Base-by-base conservation (phyloP, 116 monocot species). In the Dioscorea cayenensis region DNA sequence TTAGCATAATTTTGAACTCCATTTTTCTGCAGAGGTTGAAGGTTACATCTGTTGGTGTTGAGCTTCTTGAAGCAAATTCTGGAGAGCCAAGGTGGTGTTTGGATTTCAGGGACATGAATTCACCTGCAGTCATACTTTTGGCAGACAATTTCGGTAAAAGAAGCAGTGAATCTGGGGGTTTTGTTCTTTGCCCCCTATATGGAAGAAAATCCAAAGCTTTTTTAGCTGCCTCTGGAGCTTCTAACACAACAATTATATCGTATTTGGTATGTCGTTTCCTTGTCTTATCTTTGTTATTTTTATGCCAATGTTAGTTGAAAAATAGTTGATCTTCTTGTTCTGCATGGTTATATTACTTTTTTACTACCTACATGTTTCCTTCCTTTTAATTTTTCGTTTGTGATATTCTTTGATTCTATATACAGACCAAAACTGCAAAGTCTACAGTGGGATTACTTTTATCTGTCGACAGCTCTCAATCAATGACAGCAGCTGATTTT, bases 61-160 rank as follows among this genome's bases (percentile, higher is more conserved):
- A 94, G 72, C 79, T 99, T 66, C 72, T 91, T 63, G 89, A 91
- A 61, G 78, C 71, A 48, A 81, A 82, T 36, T 89, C 85, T 71
- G 94, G 91, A 49, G 82, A 91, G 70, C 51, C 70, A 11, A 77
- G 89, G 19, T 99, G 99, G 99, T 94, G 91, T 79, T 83, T 99
- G 82, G 91, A 99, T 76, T 99, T 94, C 43, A 94, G 94, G 82
- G 99, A 99, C 73, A 91, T 99, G 99, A 82, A 85, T 76, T 82
- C 89, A 27, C 94, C 94, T 64, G 91, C 99, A 36, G 79, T 99
- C 55, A 68, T 87, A 28, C 66, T 89, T 73, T 77, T 99, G 72
- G 79, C 78, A 1, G 91, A 87, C 67, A 83, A 36, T 66, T 87
- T 81, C 68, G 94, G 91, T 18, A 99, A 80, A 65, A 91, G 82